Conservation (phyloP, 495 filamentous ascomycete species). For the Penicillium macrosclerotiorum region DNA sequence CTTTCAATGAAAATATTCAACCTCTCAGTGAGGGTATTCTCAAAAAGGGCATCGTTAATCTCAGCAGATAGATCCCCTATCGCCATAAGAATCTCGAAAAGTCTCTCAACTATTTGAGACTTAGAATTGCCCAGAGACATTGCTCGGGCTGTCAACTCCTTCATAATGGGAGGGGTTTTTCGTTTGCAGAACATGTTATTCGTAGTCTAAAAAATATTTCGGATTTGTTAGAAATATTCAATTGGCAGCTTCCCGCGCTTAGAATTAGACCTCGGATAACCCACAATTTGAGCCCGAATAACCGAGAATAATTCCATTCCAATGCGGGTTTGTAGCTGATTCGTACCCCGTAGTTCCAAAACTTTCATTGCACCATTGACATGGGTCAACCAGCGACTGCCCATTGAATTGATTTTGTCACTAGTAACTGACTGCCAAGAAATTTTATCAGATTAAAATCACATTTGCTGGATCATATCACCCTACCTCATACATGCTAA, state of each 20-base stretch:
- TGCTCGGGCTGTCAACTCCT: no score
- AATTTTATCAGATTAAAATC: constrained; percentile 18
- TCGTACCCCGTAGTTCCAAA: constrained; percentile 15
- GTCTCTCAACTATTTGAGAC: no score
- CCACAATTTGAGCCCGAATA: constrained; percentile 11
- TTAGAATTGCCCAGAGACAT: no score
- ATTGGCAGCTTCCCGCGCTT: no score
- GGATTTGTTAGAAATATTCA: no score
- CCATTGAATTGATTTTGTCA: constrained; percentile 5
- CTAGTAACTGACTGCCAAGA: no score
- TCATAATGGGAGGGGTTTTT: constrained; percentile 8
- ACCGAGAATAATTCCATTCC: constrained; percentile 13
- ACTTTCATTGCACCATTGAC: constrained; percentile 13
- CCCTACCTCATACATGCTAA: constrained; percentile 26
- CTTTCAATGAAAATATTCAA: no score
- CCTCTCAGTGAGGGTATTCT: no score
- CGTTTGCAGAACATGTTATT: constrained; percentile 10
- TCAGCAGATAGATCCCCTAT: no score
- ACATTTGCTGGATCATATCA: background rate
- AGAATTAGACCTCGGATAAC: no score
- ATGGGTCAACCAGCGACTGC: constrained; percentile 15
- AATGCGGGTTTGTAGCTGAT: constrained; percentile 2
- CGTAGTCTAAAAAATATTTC: constrained; percentile 13
- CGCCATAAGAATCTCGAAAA: no score
- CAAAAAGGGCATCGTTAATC: no score